phyloP scores from a whole-genome alignment of 169 alveolate species.

The Perkinsus chesapeaki region DNA sequence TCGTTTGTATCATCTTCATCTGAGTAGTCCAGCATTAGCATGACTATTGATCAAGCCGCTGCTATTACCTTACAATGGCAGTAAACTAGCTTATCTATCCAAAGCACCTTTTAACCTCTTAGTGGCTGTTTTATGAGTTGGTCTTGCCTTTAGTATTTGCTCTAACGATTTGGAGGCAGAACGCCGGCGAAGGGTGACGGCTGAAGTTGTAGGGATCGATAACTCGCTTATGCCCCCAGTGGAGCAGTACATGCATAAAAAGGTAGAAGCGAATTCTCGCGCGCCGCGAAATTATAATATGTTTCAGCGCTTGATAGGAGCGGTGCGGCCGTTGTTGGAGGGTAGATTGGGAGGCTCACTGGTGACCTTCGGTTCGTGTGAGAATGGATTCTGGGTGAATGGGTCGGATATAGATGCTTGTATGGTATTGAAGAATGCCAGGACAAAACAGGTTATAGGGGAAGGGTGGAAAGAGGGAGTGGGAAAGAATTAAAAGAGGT shows the following conservation, averaged over 20 bases:
- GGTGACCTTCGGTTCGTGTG: constrained; percentile 22
- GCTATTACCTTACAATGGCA: too few species aligned
- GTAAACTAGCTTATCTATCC: too few species aligned
- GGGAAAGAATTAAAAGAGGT: too few species aligned
- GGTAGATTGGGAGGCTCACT: constrained; percentile 13
- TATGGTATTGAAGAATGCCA: constrained; percentile 4
- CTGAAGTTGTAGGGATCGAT: neutral
- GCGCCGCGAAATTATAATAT: neutral
- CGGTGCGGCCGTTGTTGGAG: constrained; percentile 6
- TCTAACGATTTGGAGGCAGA: neutral
- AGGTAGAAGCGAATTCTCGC: neutral
- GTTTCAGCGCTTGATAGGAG: neutral
- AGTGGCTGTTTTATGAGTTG: neutral
- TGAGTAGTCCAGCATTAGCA: too few species aligned
- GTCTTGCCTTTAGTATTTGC: neutral
- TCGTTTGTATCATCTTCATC: too few species aligned
- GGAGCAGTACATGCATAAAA: neutral
- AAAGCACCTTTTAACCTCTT: too few species aligned
- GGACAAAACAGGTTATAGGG: neutral
- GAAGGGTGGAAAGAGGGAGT: too few species aligned
- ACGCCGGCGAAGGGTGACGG: neutral
- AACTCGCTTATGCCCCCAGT: neutral
- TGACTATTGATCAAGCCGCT: too few species aligned
- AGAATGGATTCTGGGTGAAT: constrained; percentile 24
- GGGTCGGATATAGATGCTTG: constrained; percentile 29